Evolutionary conservation across 768 basidiomycete genomes (phyloP), one percentile per base, ranked within the genome.

Genomic region (Naganishia friedmannii): DNA sequence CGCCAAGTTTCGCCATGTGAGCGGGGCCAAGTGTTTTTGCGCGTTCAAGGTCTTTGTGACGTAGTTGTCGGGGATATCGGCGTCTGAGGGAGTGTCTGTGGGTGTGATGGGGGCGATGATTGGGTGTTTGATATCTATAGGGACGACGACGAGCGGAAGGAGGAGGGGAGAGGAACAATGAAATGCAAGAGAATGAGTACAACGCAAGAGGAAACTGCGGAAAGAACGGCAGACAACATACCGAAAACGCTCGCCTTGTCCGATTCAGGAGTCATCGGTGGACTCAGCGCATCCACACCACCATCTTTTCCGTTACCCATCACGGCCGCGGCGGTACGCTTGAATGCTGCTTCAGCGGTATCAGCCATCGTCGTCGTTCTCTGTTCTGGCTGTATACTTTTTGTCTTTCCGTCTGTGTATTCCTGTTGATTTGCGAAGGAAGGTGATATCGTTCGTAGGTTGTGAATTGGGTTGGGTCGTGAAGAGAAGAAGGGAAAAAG

Each of bases 41-140:
- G 86, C 87, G 74, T 85, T 86, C 76, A 92, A 84, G 4, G 88
- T 90, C 80, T 89, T 85, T 28, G 87, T 83, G 78, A 92, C 90
- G 76, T 91, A 92, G 84, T 92, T 91, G 81, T 91, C 90, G 19
- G 89, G 88, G 70, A 90, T 87, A 73, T 80, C 60, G 34, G 68
- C 31, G 74, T 82, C 82, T 29, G 79, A 76, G 19, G 81, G 76
- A 31, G 67, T 69, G 70, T 77, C 72, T 37, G 77, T 79, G 26
- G 79, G 75, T 69, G 72, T 48, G 63, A 79, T 78, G 37, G 76
- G 72, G 17, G 63, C 46, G 45, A 78, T 72, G 42, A 42, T 42
- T 42, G 42, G 42, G 42, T 42, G 42, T 42, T 42, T 42, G 42
- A 42, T 57, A 48, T 74, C 72, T 39, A 8, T 58, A 37, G 34